These are phyloP conservation scores for Neurospora terricola DNA, from an alignment of 495 filamentous ascomycete genomes.

Conservation along the genomic window DNA sequence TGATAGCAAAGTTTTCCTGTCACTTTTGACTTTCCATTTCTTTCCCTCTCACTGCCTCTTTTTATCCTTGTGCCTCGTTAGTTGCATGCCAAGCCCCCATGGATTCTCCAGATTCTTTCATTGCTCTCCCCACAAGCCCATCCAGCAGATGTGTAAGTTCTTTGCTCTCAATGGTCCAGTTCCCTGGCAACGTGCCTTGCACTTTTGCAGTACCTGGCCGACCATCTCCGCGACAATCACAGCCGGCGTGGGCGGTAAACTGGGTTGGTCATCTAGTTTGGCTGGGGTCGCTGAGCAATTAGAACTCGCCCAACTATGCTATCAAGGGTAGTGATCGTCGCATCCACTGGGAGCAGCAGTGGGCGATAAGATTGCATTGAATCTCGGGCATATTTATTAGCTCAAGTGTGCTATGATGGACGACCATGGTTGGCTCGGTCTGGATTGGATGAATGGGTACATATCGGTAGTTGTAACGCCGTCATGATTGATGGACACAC, in stretches of 20 bases:
- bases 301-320: neutral
- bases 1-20: neutral
- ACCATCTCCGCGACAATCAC: neutral
- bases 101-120: neutral
- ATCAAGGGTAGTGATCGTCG: neutral
- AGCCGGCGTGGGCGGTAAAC: neutral
- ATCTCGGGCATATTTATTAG: neutral
- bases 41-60: too few species aligned
- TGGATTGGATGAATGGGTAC: neutral
- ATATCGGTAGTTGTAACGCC: neutral
- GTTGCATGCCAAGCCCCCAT: neutral
- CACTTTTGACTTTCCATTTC: neutral
- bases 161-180: neutral
- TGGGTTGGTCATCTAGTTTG: neutral
- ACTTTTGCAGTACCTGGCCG: neutral
- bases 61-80: neutral
- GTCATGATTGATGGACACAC: neutral
- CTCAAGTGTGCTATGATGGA: neutral
- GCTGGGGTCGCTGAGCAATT: neutral
- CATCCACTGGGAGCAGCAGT: neutral
- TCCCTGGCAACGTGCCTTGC: neutral
- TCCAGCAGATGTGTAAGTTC: neutral
- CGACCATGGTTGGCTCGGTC: neutral
- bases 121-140: neutral
- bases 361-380: neutral